phyloP scores from a whole-genome alignment of 148 eudicot genomes.

The Rhododendron henanense region DNA sequence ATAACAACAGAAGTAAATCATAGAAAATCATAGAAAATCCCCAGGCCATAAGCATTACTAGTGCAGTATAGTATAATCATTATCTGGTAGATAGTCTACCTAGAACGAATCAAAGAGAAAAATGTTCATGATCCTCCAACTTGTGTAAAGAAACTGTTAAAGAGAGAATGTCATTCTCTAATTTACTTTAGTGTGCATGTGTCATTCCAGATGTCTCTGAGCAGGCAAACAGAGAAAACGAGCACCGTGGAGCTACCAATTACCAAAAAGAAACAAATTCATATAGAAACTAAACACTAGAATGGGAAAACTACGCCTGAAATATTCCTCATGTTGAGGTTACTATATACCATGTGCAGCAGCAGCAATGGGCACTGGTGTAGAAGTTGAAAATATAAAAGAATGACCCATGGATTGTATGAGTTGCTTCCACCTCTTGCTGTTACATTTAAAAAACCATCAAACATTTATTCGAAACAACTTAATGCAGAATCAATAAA shows the following conservation, averaged over 20 bases:
- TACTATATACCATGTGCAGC: constrained; percentile 74
- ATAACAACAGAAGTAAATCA: neutral
- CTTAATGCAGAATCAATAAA: neutral
- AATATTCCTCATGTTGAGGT: neutral
- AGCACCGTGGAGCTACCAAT: no score
- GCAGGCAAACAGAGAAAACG: no score
- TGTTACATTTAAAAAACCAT: constrained; percentile 15
- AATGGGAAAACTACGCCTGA: no score
- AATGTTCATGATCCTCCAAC: neutral
- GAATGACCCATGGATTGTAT: constrained; percentile 92
- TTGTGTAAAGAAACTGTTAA: neutral
- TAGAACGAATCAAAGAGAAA: neutral
- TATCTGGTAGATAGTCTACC: neutral
- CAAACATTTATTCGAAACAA: neutral
- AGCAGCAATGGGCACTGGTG: constrained; percentile 81
- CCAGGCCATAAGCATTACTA: neutral
- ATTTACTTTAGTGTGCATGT: neutral
- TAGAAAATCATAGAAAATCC: neutral
- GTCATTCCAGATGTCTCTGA: neutral
- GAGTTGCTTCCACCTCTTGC: constrained; percentile 91
- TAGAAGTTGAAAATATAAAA: constrained; percentile 90
- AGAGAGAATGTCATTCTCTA: no score
- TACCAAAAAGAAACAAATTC: no score
- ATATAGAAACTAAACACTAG: no score
- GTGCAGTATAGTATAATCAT: neutral